A percentile compares a stretch with the other conserved stretches of the same genome.
Evolutionary conservation across 2,329 filamentous ascomycete genomes (phyloP).

Genomic region (Xylaria sp.): DNA sequence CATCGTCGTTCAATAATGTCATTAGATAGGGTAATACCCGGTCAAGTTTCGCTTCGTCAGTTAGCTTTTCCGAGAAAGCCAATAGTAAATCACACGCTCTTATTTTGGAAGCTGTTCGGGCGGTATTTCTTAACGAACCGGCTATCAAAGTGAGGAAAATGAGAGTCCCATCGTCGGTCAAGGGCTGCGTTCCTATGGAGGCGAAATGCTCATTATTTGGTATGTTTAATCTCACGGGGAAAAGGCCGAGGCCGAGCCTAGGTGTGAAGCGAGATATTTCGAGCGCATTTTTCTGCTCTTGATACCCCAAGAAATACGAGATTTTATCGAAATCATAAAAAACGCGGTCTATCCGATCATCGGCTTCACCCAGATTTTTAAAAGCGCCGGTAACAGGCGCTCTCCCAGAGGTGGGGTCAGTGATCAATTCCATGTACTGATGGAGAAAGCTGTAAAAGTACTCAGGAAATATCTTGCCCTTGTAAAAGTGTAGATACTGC

Average conservation of each 20-base stretch:
- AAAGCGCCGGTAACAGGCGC: conserved; percentile 73
- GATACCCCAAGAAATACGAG: conserved; percentile 88
- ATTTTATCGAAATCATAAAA: conserved; percentile 98
- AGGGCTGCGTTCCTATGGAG: conserved; percentile 67
- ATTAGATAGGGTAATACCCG: conserved; percentile 91
- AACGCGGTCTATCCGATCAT: conserved; percentile 92
- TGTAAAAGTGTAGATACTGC: conserved; percentile 93
- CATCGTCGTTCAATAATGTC: conserved; percentile 80
- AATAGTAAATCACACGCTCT: conserved; percentile 91
- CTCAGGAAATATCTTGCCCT: conserved; percentile 88
- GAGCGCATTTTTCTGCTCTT: conserved; percentile 56
- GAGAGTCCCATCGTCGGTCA: conserved; percentile 86
- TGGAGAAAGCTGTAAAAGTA: conserved; percentile 99
- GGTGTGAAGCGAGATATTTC: conserved; percentile 53
- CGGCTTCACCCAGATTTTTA: conserved; percentile 83
- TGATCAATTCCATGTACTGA: conserved; percentile 96
- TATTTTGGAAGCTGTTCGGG: conserved; percentile 85
- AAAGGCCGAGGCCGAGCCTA: conserved; percentile 68
- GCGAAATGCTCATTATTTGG: conserved; percentile 83
- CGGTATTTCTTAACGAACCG: conserved; percentile 88
- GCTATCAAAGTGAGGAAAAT: conserved; percentile 92
- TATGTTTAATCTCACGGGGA: conserved; percentile 86
- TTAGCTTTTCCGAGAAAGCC: conserved; percentile 89
- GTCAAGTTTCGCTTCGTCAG: conserved; percentile 95
- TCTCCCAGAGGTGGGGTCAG: conserved; percentile 85